A percentile compares a stretch with the other conserved stretches of the same genome.
Conservation (phyloP, 768 basidiomycete genomes). For the Dentipellis fragilis region DNA sequence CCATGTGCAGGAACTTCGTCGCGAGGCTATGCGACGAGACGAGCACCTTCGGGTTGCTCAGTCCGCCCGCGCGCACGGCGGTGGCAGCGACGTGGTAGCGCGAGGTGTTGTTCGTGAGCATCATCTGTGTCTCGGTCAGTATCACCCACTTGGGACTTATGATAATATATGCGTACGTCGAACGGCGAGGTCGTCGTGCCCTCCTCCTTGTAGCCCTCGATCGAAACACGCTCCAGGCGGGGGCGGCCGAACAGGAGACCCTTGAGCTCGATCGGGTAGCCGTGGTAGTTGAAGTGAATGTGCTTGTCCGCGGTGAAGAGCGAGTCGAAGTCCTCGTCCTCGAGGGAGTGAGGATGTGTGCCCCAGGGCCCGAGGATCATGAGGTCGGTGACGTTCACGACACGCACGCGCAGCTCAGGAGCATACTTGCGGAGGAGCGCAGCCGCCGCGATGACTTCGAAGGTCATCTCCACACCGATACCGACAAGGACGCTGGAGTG, state of each 20-base stretch:
- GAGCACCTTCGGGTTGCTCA: conserved; percentile 42
- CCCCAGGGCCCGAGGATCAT: conserved; percentile 70
- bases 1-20: conserved; percentile 49
- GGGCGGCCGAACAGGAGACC: conserved; percentile 54
- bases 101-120: conserved; percentile 61
- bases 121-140: conserved; percentile 41
- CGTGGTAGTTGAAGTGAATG: conserved; percentile 79
- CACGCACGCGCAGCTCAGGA: conserved; percentile 71
- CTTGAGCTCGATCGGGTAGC: conserved; percentile 64
- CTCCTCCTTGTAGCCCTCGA: conserved; percentile 61
- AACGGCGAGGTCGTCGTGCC: conserved; percentile 81
- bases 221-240: conserved; percentile 36
- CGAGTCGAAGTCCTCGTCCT: conserved; percentile 46
- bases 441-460: conserved; percentile 83
- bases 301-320: conserved; percentile 65
- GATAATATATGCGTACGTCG: conserved; percentile 34
- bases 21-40: conserved; percentile 48
- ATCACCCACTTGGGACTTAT: background rate
- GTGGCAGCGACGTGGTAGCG: conserved; percentile 55
- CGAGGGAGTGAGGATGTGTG: conserved; percentile 68
- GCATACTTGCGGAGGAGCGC: conserved; percentile 60
- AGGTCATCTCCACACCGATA: conserved; percentile 80
- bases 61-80: conserved; percentile 48
- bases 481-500: conserved; percentile 62
- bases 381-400: conserved; percentile 85